Base-by-base conservation (phyloP, 352 stramenopile species). In the Pythium insidiosum region DNA sequence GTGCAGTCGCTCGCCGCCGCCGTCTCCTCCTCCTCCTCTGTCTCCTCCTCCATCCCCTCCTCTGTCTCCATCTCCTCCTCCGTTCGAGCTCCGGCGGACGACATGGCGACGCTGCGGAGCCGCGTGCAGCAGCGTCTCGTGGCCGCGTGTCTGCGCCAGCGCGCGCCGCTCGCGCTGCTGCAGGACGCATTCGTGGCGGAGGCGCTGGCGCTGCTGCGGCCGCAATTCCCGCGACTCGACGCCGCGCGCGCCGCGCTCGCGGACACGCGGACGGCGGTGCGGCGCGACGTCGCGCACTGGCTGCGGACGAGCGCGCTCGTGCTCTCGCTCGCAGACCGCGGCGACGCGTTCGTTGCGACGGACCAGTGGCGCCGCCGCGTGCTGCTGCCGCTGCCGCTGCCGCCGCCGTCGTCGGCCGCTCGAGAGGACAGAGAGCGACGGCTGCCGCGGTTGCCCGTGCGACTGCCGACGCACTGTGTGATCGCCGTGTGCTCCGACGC, bases 141-240 rank as follows among this genome's bases (percentile, higher is more conserved):
- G 38, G 55, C 76, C 6, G 62, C 68, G 23, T 74, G 58, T 43
- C 49, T 80, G 20, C 34, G 71, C 26, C 54, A 66, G 36, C 47
- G 62, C 25, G 48, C 69, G 15, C 62, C 61, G 13, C 38, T 65
- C 6, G 11, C 16, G 35, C 64, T 80, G 9, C 35, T 80, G 19
- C 64, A 73, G 23, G 62, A 74, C 47, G 56, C 58, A 21, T 43
- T 61, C 30, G 43, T 80, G 30, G 35, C 40, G 19, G 53, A 65
- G 35, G 68, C 64, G 34, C 50, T 80, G 11, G 34, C 31, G 28
- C 20, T 61, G 30, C 50, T 66, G 34, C 47, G 51, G 22, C 61
- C 51, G 3, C 53, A 46, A 10, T 47, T 66, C 38, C 63, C 57
- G 13, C 40, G 43, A 56, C 28, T 47, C 9, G 38, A 25, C 6